phyloP scores from a whole-genome alignment of 176 grass and related monocot genomes.

The Raddia guianensis region DNA sequence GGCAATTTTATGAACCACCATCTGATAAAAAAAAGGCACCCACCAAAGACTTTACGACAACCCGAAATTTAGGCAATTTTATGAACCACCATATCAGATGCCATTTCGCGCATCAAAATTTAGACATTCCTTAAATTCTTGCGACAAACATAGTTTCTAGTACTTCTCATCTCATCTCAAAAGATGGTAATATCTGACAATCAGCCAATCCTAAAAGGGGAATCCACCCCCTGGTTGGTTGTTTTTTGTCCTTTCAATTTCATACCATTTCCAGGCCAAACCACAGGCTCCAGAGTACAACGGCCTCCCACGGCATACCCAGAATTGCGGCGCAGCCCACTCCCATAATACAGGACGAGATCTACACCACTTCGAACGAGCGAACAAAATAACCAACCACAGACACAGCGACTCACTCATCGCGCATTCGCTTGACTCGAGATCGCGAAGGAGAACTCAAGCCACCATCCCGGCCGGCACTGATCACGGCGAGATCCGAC shows the following conservation, averaged over 20 bases:
- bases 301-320: background rate
- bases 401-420: background rate
- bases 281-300: background rate
- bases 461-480: background rate
- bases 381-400: background rate
- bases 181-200: background rate
- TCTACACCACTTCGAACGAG: background rate
- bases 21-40: background rate
- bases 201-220: background rate
- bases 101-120: background rate
- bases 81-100: background rate
- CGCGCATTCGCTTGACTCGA: background rate
- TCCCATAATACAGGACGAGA: background rate
- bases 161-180: background rate
- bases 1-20: no score
- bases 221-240: background rate
- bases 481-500: conserved; percentile 36
- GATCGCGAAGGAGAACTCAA: background rate
- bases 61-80: background rate
- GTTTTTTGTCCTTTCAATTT: background rate
- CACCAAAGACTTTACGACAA: background rate
- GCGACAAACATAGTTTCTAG: background rate
- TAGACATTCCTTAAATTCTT: background rate
- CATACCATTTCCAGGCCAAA: background rate
- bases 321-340: background rate